Percentiles rank a stretch among this genome's conserved stretches.
Conservation (phyloP, 805 yeast species). For the Candida tallmaniae region DNA sequence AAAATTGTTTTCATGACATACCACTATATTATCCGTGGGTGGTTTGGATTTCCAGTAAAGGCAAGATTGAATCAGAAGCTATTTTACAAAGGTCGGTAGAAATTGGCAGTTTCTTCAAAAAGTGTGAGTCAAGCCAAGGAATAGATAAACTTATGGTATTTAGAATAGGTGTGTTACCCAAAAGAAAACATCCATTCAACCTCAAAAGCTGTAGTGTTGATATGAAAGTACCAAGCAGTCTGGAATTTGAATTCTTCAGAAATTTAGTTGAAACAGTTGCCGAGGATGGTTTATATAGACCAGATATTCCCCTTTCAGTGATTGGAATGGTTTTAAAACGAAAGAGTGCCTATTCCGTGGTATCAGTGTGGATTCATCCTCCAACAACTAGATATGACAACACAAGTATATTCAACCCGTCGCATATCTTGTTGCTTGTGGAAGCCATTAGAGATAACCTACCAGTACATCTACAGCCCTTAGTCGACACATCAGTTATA, state of each 20-base stretch:
- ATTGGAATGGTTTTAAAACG: slow-evolving; percentile 13
- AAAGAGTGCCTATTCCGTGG: slow-evolving; percentile 9
- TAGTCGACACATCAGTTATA: slow-evolving; percentile 2
- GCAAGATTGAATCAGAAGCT: too few relatives aligned
- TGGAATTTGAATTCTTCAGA: slow-evolving; percentile 10
- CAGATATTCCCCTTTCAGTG: slow-evolving; percentile 9
- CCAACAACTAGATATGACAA: slow-evolving; percentile 7
- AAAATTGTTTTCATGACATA: slow-evolving; percentile 9
- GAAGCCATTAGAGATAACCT: slow-evolving; percentile 2
- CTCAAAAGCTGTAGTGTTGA: slow-evolving; percentile 15
- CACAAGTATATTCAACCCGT: slow-evolving; percentile 6
- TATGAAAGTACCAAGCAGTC: slow-evolving; percentile 12
- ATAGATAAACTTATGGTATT: slow-evolving; percentile 11
- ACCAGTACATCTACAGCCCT: neutral
- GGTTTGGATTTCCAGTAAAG: slow-evolving; percentile 9
- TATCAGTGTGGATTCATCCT: slow-evolving; percentile 16
- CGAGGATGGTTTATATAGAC: slow-evolving; percentile 7
- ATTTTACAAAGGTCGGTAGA: too few relatives aligned
- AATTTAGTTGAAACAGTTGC: slow-evolving; percentile 9
- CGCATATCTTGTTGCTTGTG: slow-evolving; percentile 1
- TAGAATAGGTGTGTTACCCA: slow-evolving; percentile 13
- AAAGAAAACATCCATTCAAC: slow-evolving; percentile 11
- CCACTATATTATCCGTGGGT: slow-evolving; percentile 18
- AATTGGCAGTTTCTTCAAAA: too few relatives aligned
- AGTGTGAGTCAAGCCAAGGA: slow-evolving; percentile 1